Evolutionary conservation across 352 stramenopile species (phyloP).

Genomic region (Phytophthora lateralis): DNA sequence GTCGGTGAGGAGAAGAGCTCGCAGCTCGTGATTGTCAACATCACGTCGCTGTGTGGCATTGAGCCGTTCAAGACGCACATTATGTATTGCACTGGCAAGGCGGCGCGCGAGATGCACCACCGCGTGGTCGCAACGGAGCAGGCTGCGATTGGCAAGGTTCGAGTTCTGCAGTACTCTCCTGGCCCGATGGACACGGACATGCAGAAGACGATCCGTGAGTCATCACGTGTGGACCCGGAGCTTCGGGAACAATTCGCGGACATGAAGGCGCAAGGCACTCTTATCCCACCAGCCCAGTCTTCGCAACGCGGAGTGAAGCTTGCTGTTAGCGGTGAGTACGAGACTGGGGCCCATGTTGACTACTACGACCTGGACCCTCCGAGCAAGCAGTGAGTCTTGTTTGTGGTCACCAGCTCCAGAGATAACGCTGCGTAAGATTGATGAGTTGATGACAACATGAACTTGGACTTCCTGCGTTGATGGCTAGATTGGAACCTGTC

Average conservation of each 20-base stretch:
- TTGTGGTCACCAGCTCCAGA: background rate
- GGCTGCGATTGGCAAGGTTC: constrained; percentile 34
- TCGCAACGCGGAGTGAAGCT: constrained; percentile 66
- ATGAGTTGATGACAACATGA: background rate
- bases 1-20: constrained; percentile 8
- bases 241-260: constrained; percentile 49
- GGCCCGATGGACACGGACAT: constrained; percentile 91
- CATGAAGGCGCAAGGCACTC: constrained; percentile 58
- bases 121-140: constrained; percentile 73
- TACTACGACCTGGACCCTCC: constrained; percentile 49
- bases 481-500: too few relatives aligned
- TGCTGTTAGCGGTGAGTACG: constrained; percentile 30
- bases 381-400: constrained; percentile 2
- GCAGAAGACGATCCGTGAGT: constrained; percentile 70
- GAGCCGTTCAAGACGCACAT: constrained; percentile 80
- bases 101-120: constrained; percentile 89
- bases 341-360: constrained; percentile 68
- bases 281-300: constrained; percentile 61
- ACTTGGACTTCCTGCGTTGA: too few relatives aligned
- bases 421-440: background rate
- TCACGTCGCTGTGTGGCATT: constrained; percentile 86
- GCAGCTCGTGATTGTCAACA: constrained; percentile 55
- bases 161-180: constrained; percentile 86
- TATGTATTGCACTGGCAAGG: constrained; percentile 87
- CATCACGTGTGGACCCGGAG: constrained; percentile 38